These are phyloP conservation scores for Asterophora lycoperdoides DNA, from an alignment of 768 basidiomycete genomes.

Conservation along the genomic window DNA sequence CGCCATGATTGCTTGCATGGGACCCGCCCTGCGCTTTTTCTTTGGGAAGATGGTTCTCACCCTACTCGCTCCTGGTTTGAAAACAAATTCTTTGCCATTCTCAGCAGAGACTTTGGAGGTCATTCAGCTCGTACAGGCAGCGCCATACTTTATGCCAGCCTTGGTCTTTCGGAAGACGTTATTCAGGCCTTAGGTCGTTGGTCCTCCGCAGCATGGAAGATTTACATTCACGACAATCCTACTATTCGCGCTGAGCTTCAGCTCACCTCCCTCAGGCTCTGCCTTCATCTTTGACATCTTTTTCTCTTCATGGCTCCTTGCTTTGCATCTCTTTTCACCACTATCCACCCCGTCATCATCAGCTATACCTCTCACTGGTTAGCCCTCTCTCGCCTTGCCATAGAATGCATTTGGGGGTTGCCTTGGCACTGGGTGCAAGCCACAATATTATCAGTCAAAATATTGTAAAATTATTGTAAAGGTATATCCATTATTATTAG, in stretches of 20 bases:
- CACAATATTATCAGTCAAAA: too few relatives aligned
- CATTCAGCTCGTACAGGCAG: slow-evolving; percentile 20
- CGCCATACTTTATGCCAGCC: slow-evolving; percentile 8
- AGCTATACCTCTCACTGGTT: not conserved
- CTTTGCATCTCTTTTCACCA: not conserved
- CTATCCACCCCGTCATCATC: not conserved
- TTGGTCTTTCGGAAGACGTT: not conserved
- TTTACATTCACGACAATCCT: slow-evolving; percentile 14
- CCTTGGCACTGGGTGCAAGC: too few relatives aligned
- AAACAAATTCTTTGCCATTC: slow-evolving; percentile 12
- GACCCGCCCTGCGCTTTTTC: slow-evolving; percentile 13
- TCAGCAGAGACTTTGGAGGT: slow-evolving; percentile 16
- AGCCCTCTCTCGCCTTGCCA: slow-evolving; percentile 2
- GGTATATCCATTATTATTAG: too few relatives aligned
- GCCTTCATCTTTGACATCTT: not conserved
- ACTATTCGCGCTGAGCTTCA: slow-evolving; percentile 12
- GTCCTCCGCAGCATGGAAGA: slow-evolving; percentile 12
- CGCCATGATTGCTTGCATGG: slow-evolving; percentile 14
- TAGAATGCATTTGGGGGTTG: not conserved
- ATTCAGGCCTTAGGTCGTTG: slow-evolving; percentile 13
- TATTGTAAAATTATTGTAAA: too few relatives aligned
- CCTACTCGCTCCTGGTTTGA: slow-evolving; percentile 23
- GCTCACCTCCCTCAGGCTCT: slow-evolving; percentile 4
- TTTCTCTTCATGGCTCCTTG: not conserved
- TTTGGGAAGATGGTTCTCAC: slow-evolving; percentile 16